Base-by-base conservation (phyloP, 345 rosid species). In the Euphorbia peplus region DNA sequence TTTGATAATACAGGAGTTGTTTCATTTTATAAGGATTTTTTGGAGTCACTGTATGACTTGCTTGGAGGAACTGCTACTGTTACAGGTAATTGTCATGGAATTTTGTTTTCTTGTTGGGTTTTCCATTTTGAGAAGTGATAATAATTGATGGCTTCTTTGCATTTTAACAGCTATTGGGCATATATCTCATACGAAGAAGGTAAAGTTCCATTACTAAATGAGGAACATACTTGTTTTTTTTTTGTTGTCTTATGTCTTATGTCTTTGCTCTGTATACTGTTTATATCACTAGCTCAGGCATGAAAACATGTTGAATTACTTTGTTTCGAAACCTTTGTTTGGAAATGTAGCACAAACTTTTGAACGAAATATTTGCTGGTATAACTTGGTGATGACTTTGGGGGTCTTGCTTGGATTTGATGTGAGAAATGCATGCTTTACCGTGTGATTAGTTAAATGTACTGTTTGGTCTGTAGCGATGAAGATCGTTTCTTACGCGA, bases 141-240 rank as follows among this genome's bases (percentile, higher is more conserved):
- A 37, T 13, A 57, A 24, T 13, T 54, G 46, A 39, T 16, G 21
- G 21, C 32, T 25, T 48, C n/a, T 42, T 30, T 35, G 19, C 37
- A 60, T 48, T 57, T 48, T 25, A 47, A 47, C 82, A 93, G 96
- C 86, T 70, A 66, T 93, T 75, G 96, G 98, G 11, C 84, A 87
- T 60, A 73, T 84, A 68, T 80, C 95, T 74, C 95, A 89, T 46
- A 85, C 97, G 0, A 78, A 60, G 80, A 86, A 83, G 98, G 98
- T 93, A 81, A 18, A 48, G 1, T 47, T 4, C n/a, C 52, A 47
- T 47, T 14, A 47, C n/a, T n/a, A n/a, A n/a, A n/a, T n/a, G n/a
- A n/a, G n/a, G n/a, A n/a, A 47, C 14, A 47, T 16, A 47, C n/a
- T 47, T 47, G 52, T 15, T 47, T 9, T 44, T 44, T 3, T 47